Base-by-base conservation (phyloP, 2,329 filamentous ascomycete species). In the Zasmidium citrigriseum region DNA sequence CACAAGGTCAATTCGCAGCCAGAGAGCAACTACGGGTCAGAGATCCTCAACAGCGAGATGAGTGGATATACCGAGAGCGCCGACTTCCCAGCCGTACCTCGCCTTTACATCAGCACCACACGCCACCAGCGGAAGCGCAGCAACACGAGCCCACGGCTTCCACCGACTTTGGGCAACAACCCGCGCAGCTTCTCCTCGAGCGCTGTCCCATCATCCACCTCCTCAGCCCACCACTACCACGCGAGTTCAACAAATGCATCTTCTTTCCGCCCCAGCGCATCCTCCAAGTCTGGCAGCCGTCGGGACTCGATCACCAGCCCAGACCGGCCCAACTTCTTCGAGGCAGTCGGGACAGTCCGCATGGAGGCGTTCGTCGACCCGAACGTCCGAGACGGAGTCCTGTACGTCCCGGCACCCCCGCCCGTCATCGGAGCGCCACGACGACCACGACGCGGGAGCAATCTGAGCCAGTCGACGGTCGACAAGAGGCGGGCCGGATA, bases 331-430 rank as follows among this genome's bases (percentile, higher is more conserved):
- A 83, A 84, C 73, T 93, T 95, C 77, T 95, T 95, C 70, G 92
- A 96, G 67, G 89, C 89, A 1, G 88, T 96, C 58, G 92, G 93
- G 1, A 98, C 93, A 1, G 86, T 98, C 48, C 86, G 95, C 24
- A 98, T 99, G 93, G 93, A 98, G 74, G 95, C 95, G 0, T 99
- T 98, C 73, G 96, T 99, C 65, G 84, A 86, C 63, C 77, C 78
- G 1, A 66, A 66, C 49, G 61, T 71, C 16, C 57, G 65, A 34
- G 64, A 72, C 53, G 68, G 70, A 20, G 67, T 72, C 14, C 58
- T 71, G 10, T 70, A 72, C 52, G 65, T 72, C 23, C 67, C 69
- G 9, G 68, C 66, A 4, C 68, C 69, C 16, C 68, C 66, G 22
- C 60, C 63, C 12, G 58, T 56, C 44, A 47, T 63, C 47, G 58